Evolutionary conservation across 352 stramenopile species (phyloP).

Genomic region (Pelagophyceae sp.): DNA sequence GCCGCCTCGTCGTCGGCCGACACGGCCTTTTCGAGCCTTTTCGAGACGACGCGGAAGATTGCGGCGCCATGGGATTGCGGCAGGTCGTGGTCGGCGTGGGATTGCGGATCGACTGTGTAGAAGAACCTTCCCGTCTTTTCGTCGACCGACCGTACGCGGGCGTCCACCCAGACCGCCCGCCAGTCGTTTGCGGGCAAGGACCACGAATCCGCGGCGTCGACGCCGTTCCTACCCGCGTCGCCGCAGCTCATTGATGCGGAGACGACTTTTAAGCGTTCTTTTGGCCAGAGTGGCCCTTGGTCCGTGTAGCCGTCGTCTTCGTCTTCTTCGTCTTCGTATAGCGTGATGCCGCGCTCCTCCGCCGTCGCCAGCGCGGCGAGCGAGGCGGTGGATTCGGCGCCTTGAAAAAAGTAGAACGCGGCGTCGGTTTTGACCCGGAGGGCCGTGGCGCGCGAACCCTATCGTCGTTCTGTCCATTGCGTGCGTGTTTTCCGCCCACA

Average conservation of each 20-base stretch:
- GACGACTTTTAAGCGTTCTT: neutral
- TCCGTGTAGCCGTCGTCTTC: neutral
- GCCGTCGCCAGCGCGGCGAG: neutral
- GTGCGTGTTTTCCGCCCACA: too few species aligned
- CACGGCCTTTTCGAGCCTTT: too few species aligned
- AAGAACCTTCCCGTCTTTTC: neutral
- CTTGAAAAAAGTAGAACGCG: neutral
- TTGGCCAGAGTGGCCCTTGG: neutral
- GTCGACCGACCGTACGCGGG: neutral
- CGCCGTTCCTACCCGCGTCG: neutral
- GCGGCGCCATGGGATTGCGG: neutral
- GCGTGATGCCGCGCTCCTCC: too few species aligned
- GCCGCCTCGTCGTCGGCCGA: too few species aligned
- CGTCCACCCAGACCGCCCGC: neutral
- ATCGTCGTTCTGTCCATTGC: too few species aligned
- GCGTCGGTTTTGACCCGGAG: neutral
- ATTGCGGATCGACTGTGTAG: neutral
- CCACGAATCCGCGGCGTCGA: neutral
- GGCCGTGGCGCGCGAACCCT: neutral
- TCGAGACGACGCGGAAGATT: too few species aligned
- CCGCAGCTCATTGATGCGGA: neutral
- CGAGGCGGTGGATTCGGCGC: neutral
- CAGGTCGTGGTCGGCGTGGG: neutral
- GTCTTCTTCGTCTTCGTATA: too few species aligned
- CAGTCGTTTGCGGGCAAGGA: neutral